Conservation (phyloP, 192 early-diverging fungal species). For the Backusella morwellensis region DNA sequence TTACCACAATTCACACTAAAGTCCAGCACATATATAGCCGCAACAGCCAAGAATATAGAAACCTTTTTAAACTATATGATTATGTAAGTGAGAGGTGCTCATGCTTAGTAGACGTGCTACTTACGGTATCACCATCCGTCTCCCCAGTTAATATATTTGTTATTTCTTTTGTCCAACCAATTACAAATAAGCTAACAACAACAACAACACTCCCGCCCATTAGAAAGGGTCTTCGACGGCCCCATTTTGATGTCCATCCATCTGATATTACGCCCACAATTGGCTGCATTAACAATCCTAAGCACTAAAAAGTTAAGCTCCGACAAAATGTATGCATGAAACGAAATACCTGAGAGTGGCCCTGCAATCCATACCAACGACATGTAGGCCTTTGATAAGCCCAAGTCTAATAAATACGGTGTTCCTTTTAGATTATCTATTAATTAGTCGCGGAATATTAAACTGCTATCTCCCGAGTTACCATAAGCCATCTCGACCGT, state of each 20-base stretch:
- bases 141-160: constrained; percentile 35
- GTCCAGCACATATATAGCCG: constrained; percentile 86
- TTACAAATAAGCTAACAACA: constrained; percentile 58
- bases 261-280: constrained; percentile 87
- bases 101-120: not conserved
- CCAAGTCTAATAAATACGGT: constrained; percentile 82
- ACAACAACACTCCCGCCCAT: constrained; percentile 67
- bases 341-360: constrained; percentile 65
- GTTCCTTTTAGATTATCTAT: constrained; percentile 50
- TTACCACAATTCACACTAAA: constrained; percentile 87
- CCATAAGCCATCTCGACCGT: constrained; percentile 74
- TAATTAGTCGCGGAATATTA: not conserved
- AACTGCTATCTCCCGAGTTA: not conserved
- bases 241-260: constrained; percentile 64
- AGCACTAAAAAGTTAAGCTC: not conserved
- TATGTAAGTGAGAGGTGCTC: not conserved
- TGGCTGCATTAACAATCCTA: constrained; percentile 74
- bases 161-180: constrained; percentile 83
- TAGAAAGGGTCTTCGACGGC: constrained; percentile 85
- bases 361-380: constrained; percentile 96
- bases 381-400: constrained; percentile 75
- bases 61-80: constrained; percentile 24
- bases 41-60: constrained; percentile 70
- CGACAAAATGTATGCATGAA: not conserved
- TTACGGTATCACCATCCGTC: constrained; percentile 26